These are phyloP conservation scores for Phytophthora quininea DNA, from an alignment of 352 stramenopile genomes.

Conservation along the genomic window DNA sequence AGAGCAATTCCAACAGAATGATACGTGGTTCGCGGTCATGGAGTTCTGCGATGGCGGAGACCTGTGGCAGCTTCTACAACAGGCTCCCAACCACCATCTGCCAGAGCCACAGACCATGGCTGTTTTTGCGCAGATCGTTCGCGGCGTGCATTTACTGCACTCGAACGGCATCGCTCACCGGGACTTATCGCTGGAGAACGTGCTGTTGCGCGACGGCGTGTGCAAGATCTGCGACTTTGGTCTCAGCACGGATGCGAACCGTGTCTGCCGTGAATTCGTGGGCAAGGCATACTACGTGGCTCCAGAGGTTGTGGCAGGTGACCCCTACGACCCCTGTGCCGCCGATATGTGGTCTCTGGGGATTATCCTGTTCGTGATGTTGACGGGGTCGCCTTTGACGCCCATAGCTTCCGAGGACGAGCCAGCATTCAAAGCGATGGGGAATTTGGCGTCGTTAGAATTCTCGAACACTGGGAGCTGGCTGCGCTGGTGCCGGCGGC, in stretches of 20 bases:
- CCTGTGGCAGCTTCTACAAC: conserved; percentile 45
- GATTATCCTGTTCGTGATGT: conserved; percentile 62
- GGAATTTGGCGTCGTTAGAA: conserved; percentile 39
- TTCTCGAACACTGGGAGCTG: conserved; percentile 48
- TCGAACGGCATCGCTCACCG: conserved; percentile 51
- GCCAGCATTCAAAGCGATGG: conserved; percentile 26
- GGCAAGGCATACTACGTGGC: conserved; percentile 72
- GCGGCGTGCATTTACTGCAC: conserved; percentile 47
- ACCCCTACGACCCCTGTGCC: conserved; percentile 39
- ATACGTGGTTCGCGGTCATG: conserved; percentile 58
- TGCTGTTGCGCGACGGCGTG: conserved; percentile 9
- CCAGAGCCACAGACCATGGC: conserved; percentile 22
- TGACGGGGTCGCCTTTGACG: conserved; percentile 49
- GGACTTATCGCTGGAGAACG: conserved; percentile 65
- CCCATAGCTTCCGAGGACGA: conserved; percentile 33
- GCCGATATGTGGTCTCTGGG: conserved; percentile 64
- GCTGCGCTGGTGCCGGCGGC: background rate
- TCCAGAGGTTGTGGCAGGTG: conserved; percentile 45
- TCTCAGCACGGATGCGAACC: conserved; percentile 34
- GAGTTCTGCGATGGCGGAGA: conserved; percentile 61
- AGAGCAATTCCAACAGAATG: conserved; percentile 49
- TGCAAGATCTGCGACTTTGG: conserved; percentile 44
- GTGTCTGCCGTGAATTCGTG: conserved; percentile 34
- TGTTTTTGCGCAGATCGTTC: too few relatives aligned
- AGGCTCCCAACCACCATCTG: conserved; percentile 25